Percentiles rank a stretch among this genome's conserved stretches.
phyloP scores from a whole-genome alignment of 768 basidiomycete genomes.

The Wakefieldia striispora region DNA sequence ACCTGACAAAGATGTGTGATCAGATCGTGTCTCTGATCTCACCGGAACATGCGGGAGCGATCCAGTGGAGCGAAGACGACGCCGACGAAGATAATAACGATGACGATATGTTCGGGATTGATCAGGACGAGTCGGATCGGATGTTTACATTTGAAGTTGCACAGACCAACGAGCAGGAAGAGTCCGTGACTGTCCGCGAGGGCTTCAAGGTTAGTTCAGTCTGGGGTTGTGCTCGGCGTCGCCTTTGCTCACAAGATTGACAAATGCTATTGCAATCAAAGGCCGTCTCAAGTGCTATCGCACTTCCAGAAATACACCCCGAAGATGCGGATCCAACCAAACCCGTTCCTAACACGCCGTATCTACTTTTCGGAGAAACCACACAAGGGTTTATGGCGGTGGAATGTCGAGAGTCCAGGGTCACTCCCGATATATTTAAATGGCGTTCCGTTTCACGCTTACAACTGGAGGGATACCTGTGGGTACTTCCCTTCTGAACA shows the following conservation, averaged over 20 bases:
- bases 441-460: neutral
- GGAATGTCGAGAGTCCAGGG: slow-evolving; percentile 17
- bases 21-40: slow-evolving; percentile 54
- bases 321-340: slow-evolving; percentile 7
- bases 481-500: neutral
- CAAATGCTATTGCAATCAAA: neutral
- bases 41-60: slow-evolving; percentile 40
- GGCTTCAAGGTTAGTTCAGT: slow-evolving; percentile 44
- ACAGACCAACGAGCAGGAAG: slow-evolving; percentile 55
- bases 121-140: slow-evolving; percentile 44
- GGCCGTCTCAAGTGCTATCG: slow-evolving; percentile 15
- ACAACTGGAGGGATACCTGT: slow-evolving; percentile 23
- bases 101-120: slow-evolving; percentile 27
- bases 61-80: slow-evolving; percentile 44
- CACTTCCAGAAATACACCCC: slow-evolving; percentile 2
- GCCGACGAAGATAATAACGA: slow-evolving; percentile 28
- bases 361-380: slow-evolving; percentile 40
- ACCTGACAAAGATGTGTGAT: slow-evolving; percentile 58
- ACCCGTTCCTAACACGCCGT: slow-evolving; percentile 17
- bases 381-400: slow-evolving; percentile 40
- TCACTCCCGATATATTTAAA: neutral
- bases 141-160: slow-evolving; percentile 53
- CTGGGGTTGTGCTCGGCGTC: neutral
- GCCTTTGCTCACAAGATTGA: neutral
- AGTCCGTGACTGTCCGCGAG: slow-evolving; percentile 39